These are phyloP conservation scores for Monosporascus sp. DNA, from an alignment of 2,329 filamentous ascomycete genomes.

Conservation along the genomic window DNA sequence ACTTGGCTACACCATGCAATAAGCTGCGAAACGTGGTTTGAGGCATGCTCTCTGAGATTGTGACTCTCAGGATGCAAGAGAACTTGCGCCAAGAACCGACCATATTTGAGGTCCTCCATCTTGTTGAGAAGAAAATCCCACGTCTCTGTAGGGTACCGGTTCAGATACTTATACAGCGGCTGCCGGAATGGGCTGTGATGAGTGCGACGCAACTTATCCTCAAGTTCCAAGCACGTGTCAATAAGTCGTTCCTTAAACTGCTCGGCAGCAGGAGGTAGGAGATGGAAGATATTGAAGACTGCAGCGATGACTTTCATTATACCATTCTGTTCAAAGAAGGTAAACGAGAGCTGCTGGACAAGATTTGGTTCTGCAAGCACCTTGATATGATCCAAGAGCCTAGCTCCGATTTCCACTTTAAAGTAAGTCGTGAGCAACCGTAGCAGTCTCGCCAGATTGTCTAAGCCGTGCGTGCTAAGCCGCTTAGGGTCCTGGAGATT, in stretches of 20 bases:
- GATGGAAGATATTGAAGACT: constrained; percentile 93
- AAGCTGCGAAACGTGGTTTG: constrained; percentile 67
- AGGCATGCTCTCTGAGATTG: constrained; percentile 67
- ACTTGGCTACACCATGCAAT: constrained; percentile 61
- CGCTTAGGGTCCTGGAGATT: constrained; percentile 93
- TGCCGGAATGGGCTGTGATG: constrained; percentile 86
- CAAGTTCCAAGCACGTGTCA: constrained; percentile 82
- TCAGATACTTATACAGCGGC: constrained; percentile 88
- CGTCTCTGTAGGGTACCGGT: constrained; percentile 84
- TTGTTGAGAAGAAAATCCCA: constrained; percentile 75
- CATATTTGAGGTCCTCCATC: constrained; percentile 79
- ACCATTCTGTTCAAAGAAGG: constrained; percentile 84
- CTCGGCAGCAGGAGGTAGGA: constrained; percentile 85
- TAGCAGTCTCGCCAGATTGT: constrained; percentile 83
- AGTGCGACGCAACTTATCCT: constrained; percentile 78
- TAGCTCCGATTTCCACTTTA: constrained; percentile 93
- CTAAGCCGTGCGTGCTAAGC: constrained; percentile 79
- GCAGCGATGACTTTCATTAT: constrained; percentile 93
- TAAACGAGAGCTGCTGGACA: constrained; percentile 89
- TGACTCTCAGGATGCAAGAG: constrained; percentile 70
- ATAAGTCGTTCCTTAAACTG: constrained; percentile 88
- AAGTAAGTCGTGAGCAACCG: constrained; percentile 96
- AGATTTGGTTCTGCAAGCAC: constrained; percentile 75
- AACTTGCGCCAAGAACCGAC: constrained; percentile 85
- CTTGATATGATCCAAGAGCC: constrained; percentile 91